phyloP scores from a whole-genome alignment of 371 early-diverging fungal species.

The Apophysomyces variabilis region DNA sequence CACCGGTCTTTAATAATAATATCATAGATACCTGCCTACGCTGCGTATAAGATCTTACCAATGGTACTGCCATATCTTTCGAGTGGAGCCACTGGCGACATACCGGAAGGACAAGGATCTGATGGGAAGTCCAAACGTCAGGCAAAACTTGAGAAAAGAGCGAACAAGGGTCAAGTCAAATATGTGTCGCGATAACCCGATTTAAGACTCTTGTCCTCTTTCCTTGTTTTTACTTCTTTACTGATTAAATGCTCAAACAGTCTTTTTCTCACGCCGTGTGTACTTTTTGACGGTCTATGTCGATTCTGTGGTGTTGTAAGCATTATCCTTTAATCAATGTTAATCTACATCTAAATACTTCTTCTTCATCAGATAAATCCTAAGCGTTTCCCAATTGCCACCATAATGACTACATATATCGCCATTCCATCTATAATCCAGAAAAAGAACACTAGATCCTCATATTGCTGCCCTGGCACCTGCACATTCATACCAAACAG shows the following conservation, averaged over 20 bases:
- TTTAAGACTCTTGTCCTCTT: background rate
- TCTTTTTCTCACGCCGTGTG: too few species aligned
- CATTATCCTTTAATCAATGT: too few species aligned
- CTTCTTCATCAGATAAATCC: conserved; percentile 11
- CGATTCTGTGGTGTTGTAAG: too few species aligned
- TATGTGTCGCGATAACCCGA: conserved; percentile 33
- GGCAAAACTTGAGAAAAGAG: conserved; percentile 64
- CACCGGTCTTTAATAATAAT: background rate
- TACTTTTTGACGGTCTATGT: too few species aligned
- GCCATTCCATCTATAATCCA: conserved; percentile 70
- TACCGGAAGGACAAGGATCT: conserved; percentile 18
- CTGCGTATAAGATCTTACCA: conserved; percentile 60
- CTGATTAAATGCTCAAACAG: too few species aligned
- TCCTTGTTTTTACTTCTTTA: too few species aligned
- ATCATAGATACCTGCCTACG: conserved; percentile 67
- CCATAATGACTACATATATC: conserved; percentile 38
- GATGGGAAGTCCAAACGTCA: conserved; percentile 63
- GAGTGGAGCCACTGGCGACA: conserved; percentile 16
- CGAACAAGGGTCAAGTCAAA: conserved; percentile 57
- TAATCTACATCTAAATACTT: too few species aligned
- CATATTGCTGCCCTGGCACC: conserved; percentile 76
- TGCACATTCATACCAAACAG: conserved; percentile 84
- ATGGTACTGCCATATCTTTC: conserved; percentile 58
- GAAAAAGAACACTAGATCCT: conserved; percentile 76
- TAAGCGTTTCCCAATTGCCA: conserved; percentile 45